phyloP scores from a whole-genome alignment of 345 rosid genomes.

The Murraya paniculata region DNA sequence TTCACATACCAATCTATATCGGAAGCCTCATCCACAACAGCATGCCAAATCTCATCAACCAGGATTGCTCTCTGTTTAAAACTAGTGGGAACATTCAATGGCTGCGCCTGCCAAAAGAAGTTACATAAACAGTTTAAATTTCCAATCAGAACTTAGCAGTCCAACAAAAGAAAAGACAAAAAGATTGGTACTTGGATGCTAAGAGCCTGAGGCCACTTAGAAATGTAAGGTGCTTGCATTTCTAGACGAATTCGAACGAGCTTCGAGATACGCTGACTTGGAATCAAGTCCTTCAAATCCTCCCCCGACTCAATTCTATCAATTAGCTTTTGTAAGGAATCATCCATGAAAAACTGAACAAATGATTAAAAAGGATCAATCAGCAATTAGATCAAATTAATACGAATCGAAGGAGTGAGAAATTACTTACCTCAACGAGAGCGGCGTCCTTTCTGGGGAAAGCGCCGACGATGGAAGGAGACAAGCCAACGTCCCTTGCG shows the following conservation, averaged over 20 bases:
- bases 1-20: conserved; percentile 87
- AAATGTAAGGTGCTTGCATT: conserved; percentile 86
- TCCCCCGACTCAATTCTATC: conserved; percentile 64
- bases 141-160: background rate
- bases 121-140: background rate
- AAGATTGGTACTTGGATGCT: conserved; percentile 66
- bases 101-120: conserved; percentile 60
- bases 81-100: conserved; percentile 69
- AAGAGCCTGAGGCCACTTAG: conserved; percentile 96
- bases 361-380: background rate
- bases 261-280: conserved; percentile 65
- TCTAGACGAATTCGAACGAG: conserved; percentile 75
- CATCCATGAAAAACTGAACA: conserved; percentile 87
- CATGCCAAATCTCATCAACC: conserved; percentile 90
- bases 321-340: conserved; percentile 69
- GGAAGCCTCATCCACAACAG: conserved; percentile 69
- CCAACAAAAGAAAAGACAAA: background rate
- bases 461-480: conserved; percentile 88
- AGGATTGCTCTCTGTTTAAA: conserved; percentile 88
- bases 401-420: background rate
- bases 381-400: conserved; percentile 14
- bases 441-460: conserved; percentile 87
- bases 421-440: conserved; percentile 66
- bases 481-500: conserved; percentile 78
- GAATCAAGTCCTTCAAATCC: conserved; percentile 50